Base-by-base conservation (phyloP, 2,329 filamentous ascomycete genomes). In the Trichophaea hybrida region DNA sequence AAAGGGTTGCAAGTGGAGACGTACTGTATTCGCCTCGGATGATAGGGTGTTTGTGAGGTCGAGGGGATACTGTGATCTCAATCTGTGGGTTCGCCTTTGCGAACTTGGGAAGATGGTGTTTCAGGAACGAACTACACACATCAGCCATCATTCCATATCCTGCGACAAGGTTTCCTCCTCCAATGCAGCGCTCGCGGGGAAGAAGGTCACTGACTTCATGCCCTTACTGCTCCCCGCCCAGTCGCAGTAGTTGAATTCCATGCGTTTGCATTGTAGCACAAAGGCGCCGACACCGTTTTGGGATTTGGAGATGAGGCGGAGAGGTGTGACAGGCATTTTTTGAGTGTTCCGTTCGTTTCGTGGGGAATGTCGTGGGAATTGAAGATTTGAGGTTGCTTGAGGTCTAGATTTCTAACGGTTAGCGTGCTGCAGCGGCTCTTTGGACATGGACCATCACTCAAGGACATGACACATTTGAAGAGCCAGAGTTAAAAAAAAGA, bases 161-260 rank as follows among this genome's bases (percentile, higher is more conserved):
- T 51, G 13, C 48, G n/a, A 5, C 24, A 37, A 53, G 5, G 12
- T 38, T 35, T 31, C 24, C 1, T 54, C n/a, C 8, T 54, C 51
- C n/a, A 10, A 13, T n/a, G 4, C 31, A 35, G n/a, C 37, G 13
- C 32, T 54, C 31, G 4, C 51, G 17, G 43, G 37, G 17, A 31
- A 32, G 13, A 32, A 17, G 46, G 24, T 10, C 17, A 52, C 35
- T 32, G 78, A 93, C 87, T 94, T 93, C 89, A 97, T 96, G 71
- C 93, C 93, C 70, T 77, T 82, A 40, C 91, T 97, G 73, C 88
- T 94, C 64, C 90, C 93, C 60, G 86, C 88, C 81, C 86, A 90
- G 78, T 97, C 89, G 77, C 93, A 97, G 77, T 95, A 98, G 76
- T 94, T 87, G 71, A 98, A 88, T 73, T 95, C 88, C 73, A 98